Evolutionary conservation across 495 filamentous ascomycete species (phyloP).

Genomic region (Lasiosphaeria ovina): DNA sequence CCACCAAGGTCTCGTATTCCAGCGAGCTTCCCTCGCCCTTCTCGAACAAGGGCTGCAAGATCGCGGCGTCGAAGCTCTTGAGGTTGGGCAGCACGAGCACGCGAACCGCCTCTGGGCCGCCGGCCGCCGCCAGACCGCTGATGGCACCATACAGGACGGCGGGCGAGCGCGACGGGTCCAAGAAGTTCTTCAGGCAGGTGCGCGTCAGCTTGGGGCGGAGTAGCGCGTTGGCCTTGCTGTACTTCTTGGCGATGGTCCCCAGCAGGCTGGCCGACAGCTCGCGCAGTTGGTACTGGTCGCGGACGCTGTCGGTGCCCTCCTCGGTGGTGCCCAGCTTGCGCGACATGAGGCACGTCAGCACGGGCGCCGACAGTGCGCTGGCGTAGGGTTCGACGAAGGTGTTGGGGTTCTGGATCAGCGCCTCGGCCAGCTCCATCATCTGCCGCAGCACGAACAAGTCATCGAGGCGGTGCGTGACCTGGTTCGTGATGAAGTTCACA

Average conservation of each 20-base stretch:
- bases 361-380: slow-evolving; percentile 78
- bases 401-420: slow-evolving; percentile 75
- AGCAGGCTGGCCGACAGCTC: slow-evolving; percentile 80
- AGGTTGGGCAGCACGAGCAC: slow-evolving; percentile 79
- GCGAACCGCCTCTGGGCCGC: slow-evolving; percentile 75
- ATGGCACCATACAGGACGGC: slow-evolving; percentile 86
- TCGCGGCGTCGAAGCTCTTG: slow-evolving; percentile 63
- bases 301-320: slow-evolving; percentile 34
- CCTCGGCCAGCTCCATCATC: slow-evolving; percentile 83
- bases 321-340: slow-evolving; percentile 68
- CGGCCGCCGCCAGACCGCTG: slow-evolving; percentile 68
- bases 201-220: slow-evolving; percentile 86
- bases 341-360: slow-evolving; percentile 87
- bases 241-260: slow-evolving; percentile 68
- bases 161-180: slow-evolving; percentile 77
- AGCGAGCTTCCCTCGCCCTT: slow-evolving; percentile 51
- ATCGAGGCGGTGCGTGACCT: slow-evolving; percentile 87
- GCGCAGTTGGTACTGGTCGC: slow-evolving; percentile 75
- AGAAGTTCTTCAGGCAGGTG: slow-evolving; percentile 83
- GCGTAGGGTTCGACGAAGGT: slow-evolving; percentile 91
- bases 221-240: slow-evolving; percentile 67
- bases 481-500: slow-evolving; percentile 87
- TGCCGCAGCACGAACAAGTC: slow-evolving; percentile 81
- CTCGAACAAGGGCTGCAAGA: slow-evolving; percentile 62
- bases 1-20: slow-evolving; percentile 63